Conservation (phyloP, 805 yeast genomes). For the Sugiyamaella boreocaroliniensis region DNA sequence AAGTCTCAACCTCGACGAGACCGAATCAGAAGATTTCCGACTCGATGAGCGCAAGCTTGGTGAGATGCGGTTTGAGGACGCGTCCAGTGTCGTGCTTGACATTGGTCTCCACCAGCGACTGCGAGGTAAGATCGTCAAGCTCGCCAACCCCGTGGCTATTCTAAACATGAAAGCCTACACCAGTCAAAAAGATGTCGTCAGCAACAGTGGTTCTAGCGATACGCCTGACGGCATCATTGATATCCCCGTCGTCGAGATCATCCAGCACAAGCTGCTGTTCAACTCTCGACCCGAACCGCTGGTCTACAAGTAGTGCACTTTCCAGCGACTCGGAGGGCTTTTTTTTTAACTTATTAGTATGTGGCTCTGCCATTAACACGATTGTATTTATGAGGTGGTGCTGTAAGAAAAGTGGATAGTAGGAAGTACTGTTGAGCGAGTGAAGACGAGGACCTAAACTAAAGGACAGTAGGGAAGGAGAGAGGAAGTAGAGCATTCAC, state of each 20-base stretch:
- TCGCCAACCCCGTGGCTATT: conserved; percentile 20
- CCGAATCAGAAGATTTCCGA: not conserved
- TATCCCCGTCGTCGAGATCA: conserved; percentile 20
- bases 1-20: conserved; percentile 10
- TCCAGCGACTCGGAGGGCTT: no score
- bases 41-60: conserved; percentile 10
- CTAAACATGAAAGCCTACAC: conserved; percentile 8
- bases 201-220: not conserved
- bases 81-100: conserved; percentile 13
- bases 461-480: no score
- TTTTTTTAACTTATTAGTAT: no score
- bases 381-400: no score
- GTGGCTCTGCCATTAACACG: no score
- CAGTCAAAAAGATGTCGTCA: no score
- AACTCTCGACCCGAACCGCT: conserved; percentile 21
- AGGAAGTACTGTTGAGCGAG: no score
- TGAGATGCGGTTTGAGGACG: conserved; percentile 9
- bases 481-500: no score
- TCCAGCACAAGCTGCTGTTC: conserved; percentile 19
- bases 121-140: conserved; percentile 18
- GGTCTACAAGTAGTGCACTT: conserved; percentile 1
- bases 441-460: no score
- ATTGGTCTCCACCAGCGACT: conserved; percentile 21
- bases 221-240: conserved; percentile 1
- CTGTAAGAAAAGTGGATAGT: no score